Percentiles rank a stretch among this genome's conserved stretches.
These are phyloP conservation scores for Camelina laxa DNA, from an alignment of 345 rosid genomes.

Conservation along the genomic window DNA sequence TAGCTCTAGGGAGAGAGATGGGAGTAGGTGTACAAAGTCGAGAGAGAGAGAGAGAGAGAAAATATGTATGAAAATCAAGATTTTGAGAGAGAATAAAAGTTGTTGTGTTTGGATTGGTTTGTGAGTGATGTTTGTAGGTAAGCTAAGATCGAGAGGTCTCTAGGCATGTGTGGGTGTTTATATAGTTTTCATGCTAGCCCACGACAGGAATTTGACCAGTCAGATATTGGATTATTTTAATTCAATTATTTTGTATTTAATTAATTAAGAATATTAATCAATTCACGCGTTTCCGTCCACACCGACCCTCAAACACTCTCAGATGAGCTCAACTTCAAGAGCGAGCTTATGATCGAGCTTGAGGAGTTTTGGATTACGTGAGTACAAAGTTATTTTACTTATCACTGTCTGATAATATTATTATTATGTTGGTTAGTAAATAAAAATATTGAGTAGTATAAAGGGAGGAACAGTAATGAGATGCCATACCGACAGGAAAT, in stretches of 20 bases:
- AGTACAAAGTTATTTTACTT: conserved; percentile 31
- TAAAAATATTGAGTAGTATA: not conserved
- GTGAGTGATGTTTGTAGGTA: conserved; percentile 45
- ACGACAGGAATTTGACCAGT: conserved; percentile 42
- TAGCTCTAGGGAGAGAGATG: conserved; percentile 14
- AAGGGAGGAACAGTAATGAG: not conserved
- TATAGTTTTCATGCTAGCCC: conserved; percentile 39
- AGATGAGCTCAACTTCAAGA: conserved; percentile 19
- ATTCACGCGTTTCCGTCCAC: conserved; percentile 48
- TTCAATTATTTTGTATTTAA: conserved; percentile 12
- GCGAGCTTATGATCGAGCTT: conserved; percentile 12
- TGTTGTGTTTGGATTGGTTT: conserved; percentile 34
- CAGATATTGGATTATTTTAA: conserved; percentile 13
- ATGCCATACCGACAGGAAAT: conserved; percentile 21
- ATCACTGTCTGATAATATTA: not conserved
- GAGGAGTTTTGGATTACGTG: conserved; percentile 13
- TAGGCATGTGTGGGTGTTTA: conserved; percentile 46
- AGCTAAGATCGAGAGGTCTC: conserved; percentile 43
- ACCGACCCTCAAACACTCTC: conserved; percentile 44
- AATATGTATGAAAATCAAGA: conserved; percentile 12
- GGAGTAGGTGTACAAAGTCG: not conserved
- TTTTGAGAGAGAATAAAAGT: conserved; percentile 31
- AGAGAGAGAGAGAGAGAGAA: not conserved
- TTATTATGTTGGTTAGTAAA: not conserved
- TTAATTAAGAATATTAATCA: conserved; percentile 29